A percentile compares a stretch with the other conserved stretches of the same genome.
Evolutionary conservation across 345 rosid species (phyloP).

Genomic region (Brassica rapa): DNA sequence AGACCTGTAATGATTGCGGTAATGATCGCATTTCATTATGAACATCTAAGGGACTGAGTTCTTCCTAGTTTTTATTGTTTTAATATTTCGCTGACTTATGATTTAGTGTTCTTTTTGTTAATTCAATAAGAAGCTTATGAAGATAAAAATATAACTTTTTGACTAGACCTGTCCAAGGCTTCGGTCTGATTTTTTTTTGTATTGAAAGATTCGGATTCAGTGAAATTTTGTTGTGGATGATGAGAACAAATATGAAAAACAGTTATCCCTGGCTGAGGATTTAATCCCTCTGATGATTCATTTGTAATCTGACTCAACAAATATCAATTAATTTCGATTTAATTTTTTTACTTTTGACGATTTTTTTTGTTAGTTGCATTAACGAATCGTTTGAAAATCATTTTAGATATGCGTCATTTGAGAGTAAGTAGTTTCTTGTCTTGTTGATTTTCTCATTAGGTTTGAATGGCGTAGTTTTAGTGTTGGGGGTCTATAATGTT

Average conservation of each 20-base stretch:
- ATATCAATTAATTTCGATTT: not conserved
- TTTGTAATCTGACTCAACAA: constrained; percentile 16
- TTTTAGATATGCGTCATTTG: no score
- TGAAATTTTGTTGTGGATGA: not conserved
- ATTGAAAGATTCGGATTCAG: no score
- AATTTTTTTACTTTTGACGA: no score
- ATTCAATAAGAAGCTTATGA: not conserved
- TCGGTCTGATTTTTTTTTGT: not conserved
- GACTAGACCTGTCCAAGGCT: no score
- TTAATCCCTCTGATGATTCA: constrained; percentile 21
- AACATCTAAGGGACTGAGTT: constrained; percentile 51
- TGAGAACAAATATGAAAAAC: constrained; percentile 14
- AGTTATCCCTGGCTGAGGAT: constrained; percentile 39
- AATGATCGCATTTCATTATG: constrained; percentile 68
- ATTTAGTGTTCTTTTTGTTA: not conserved
- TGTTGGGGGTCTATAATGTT: no score
- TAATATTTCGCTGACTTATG: not conserved
- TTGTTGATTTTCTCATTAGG: no score
- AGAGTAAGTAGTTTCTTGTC: no score
- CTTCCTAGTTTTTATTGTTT: not conserved
- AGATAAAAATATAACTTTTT: no score
- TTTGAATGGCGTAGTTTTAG: no score
- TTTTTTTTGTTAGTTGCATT: no score
- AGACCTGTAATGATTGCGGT: constrained; percentile 94
- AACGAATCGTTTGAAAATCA: no score